Conservation (phyloP, 495 filamentous ascomycete species). For the Paragyromitra xinjiangensis region DNA sequence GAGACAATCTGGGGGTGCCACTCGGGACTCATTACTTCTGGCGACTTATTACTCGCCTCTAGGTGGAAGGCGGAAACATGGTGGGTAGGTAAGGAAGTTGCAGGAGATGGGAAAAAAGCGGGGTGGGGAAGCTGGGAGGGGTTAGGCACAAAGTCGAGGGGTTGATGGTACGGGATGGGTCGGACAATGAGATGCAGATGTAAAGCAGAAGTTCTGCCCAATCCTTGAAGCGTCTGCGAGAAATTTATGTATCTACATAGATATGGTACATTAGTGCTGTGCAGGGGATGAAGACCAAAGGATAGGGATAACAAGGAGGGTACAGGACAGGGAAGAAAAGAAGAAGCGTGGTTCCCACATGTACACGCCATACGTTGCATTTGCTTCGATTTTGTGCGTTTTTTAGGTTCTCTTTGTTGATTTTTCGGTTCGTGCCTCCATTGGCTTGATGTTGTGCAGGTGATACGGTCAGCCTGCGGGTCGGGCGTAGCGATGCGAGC, state of each 20-base stretch:
- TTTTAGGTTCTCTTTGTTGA: constrained; percentile 35
- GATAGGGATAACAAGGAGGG: constrained; percentile 30
- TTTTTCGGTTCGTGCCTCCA: constrained; percentile 38
- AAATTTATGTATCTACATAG: constrained; percentile 29
- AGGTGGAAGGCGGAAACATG: constrained; percentile 22
- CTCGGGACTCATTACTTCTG: constrained; percentile 43
- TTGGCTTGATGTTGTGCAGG: constrained; percentile 52
- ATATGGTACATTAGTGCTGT: constrained; percentile 36
- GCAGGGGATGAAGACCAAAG: constrained; percentile 24
- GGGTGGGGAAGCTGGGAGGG: constrained; percentile 27
- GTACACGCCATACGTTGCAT: constrained; percentile 42
- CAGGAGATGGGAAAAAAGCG: constrained; percentile 35
- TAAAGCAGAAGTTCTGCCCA: constrained; percentile 35
- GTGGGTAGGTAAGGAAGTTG: constrained; percentile 21
- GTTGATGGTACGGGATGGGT: constrained; percentile 38
- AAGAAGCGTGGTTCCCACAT: constrained; percentile 40
- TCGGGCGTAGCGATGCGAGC: constrained; percentile 41
- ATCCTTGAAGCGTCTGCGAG: constrained; percentile 26
- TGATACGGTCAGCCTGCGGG: constrained; percentile 49
- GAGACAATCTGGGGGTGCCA: constrained; percentile 46
- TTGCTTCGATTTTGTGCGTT: constrained; percentile 46
- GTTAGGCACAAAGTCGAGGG: constrained; percentile 39
- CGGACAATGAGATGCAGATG: constrained; percentile 33
- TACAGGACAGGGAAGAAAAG: constrained; percentile 15
- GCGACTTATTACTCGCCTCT: constrained; percentile 30